Conservation (phyloP, 768 basidiomycete species). For the Hydnomerulius pinastri region DNA sequence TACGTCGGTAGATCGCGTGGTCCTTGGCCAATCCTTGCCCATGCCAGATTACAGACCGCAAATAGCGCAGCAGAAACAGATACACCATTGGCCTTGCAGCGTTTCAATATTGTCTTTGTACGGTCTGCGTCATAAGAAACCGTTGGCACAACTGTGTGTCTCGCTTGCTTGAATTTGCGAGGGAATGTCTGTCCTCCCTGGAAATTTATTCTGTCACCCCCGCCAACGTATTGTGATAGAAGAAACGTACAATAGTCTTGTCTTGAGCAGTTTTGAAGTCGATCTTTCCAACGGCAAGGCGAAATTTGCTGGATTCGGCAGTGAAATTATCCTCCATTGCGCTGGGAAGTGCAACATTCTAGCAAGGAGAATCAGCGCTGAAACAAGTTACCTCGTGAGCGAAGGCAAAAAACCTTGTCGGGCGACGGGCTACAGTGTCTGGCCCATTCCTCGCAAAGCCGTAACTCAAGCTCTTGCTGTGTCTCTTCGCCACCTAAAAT, state of each 20-base stretch:
- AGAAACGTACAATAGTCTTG: slow-evolving; percentile 31
- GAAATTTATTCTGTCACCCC: not conserved
- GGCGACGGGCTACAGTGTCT: not conserved
- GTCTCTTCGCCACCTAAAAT: slow-evolving; percentile 48
- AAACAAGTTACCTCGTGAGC: not conserved
- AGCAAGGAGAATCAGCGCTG: slow-evolving; percentile 20
- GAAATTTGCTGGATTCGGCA: slow-evolving; percentile 37
- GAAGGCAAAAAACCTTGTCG: not conserved
- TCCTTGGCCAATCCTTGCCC: slow-evolving; percentile 52
- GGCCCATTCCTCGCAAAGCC: slow-evolving; percentile 37
- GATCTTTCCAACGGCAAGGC: slow-evolving; percentile 47
- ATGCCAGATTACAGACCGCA: slow-evolving; percentile 74
- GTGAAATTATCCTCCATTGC: slow-evolving; percentile 56
- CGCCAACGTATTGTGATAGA: not conserved
- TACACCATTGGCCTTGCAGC: slow-evolving; percentile 70
- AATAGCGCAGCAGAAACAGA: slow-evolving; percentile 78
- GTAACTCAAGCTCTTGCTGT: slow-evolving; percentile 29
- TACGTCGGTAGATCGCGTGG: slow-evolving; percentile 56
- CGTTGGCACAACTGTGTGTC: slow-evolving; percentile 72
- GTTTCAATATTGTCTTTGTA: slow-evolving; percentile 64
- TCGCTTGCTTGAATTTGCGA: slow-evolving; percentile 40
- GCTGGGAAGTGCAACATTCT: slow-evolving; percentile 37
- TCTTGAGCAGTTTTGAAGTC: slow-evolving; percentile 58
- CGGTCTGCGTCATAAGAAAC: slow-evolving; percentile 53
- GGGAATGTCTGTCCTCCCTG: slow-evolving; percentile 80